Evolutionary conservation across 495 filamentous ascomycete genomes (phyloP).

Genomic region (Neurospora pannonica): DNA sequence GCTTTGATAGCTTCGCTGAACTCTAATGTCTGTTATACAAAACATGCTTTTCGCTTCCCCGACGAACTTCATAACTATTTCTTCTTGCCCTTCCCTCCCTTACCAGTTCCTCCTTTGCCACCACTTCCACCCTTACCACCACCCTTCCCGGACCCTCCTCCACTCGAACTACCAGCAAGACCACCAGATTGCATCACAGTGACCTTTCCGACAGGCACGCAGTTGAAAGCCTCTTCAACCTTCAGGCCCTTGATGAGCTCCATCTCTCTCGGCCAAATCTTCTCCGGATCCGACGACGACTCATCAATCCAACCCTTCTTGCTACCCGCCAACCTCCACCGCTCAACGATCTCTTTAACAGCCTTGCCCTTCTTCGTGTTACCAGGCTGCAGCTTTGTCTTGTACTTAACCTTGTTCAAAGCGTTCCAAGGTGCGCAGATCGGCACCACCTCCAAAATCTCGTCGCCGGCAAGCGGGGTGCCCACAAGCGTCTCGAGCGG

Average conservation of each 20-base stretch:
- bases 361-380: slow-evolving; percentile 89
- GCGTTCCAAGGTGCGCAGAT: slow-evolving; percentile 87
- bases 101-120: slow-evolving; percentile 6
- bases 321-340: slow-evolving; percentile 57
- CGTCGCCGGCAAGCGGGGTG: slow-evolving; percentile 68
- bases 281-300: slow-evolving; percentile 52
- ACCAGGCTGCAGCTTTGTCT: slow-evolving; percentile 87
- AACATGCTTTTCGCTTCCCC: background rate
- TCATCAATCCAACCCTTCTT: slow-evolving; percentile 51
- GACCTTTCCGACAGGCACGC: slow-evolving; percentile 76
- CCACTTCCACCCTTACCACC: slow-evolving; percentile 23
- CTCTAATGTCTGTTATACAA: background rate
- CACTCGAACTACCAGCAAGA: slow-evolving; percentile 34
- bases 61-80: background rate
- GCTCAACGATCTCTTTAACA: slow-evolving; percentile 72
- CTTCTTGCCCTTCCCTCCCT: slow-evolving; percentile 10
- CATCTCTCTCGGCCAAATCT: slow-evolving; percentile 70
- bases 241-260: slow-evolving; percentile 75
- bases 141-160: slow-evolving; percentile 33
- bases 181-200: slow-evolving; percentile 62
- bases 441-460: slow-evolving; percentile 81
- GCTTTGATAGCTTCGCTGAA: background rate
- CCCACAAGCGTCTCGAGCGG: slow-evolving; percentile 69
- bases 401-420: slow-evolving; percentile 71
- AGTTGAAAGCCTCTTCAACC: slow-evolving; percentile 71